Base-by-base conservation (phyloP, 805 yeast species). In the Wickerhamomyces subpelliculosus region DNA sequence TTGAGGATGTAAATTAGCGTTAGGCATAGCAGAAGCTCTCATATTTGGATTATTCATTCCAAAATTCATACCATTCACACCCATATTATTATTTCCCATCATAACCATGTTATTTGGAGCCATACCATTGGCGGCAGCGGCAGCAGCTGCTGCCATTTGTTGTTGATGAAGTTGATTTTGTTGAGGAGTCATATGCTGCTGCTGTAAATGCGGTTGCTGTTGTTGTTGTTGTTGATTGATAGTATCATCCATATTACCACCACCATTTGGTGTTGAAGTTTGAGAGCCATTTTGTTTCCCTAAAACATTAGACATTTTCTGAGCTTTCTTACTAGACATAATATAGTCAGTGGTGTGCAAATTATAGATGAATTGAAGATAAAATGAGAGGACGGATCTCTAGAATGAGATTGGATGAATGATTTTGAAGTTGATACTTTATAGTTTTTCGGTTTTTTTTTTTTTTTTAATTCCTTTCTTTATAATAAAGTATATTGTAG, bases 1-100 rank as follows among this genome's bases (percentile, higher is more conserved):
- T 32, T 44, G 47, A 3, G 46, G 43, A 34, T 44, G 40, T 8
- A 36, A 14, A 20, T 27, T 37, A 22, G 34, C 37, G n/a, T 36
- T 38, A 8, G 38, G 37, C 25, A 34, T 38, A 25, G 24, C 20
- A 13, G 19, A 31, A 27, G 35, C 16, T 14, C 17, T 12, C 28
- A 23, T 16, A 17, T 31, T 20, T 19, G 32, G 32, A 19, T 29
- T 17, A n/a, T n/a, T n/a, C n/a, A n/a, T n/a, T n/a, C n/a, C n/a
- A 10, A 19, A 29, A 11, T 11, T 19, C 32, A 29, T 18, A 14
- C 11, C 12, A 11, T 29, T 29, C 32, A 29, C n/a, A n/a, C n/a
- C n/a, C n/a, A n/a, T n/a, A n/a, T n/a, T n/a, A n/a, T n/a, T n/a
- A n/a, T n/a, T n/a, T n/a, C n/a, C n/a, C n/a, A n/a, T 13, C 27